Percentiles rank a stretch among this genome's conserved stretches.
phyloP scores from a whole-genome alignment of 2,329 filamentous ascomycete genomes.

The Aspergillus aculeatinus region DNA sequence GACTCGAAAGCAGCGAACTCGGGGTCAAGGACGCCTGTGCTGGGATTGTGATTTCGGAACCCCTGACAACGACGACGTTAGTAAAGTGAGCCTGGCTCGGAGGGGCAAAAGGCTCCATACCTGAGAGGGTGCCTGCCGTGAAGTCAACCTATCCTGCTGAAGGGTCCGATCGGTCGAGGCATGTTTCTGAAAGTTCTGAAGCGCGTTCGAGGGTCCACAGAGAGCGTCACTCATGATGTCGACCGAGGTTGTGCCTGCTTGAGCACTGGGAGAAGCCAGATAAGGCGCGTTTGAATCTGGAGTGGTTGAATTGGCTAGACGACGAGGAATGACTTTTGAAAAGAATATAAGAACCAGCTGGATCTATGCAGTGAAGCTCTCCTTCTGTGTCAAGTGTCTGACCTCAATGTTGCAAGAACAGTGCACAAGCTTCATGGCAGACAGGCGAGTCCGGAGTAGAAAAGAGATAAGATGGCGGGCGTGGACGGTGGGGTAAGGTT shows the following conservation, averaged over 20 bases:
- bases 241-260: background rate
- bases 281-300: too few species aligned
- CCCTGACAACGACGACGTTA: conserved; percentile 45
- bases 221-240: conserved; percentile 63
- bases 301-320: background rate
- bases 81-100: conserved; percentile 4
- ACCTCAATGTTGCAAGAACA: too few species aligned
- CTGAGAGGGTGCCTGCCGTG: conserved; percentile 55
- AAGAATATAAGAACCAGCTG: too few species aligned
- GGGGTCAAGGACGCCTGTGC: conserved; percentile 58
- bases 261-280: background rate
- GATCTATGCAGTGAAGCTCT: too few species aligned
- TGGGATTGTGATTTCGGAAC: conserved; percentile 60
- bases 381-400: too few species aligned
- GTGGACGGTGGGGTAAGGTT: background rate
- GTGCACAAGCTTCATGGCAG: too few species aligned
- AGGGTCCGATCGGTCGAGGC: conserved; percentile 65
- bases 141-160: conserved; percentile 68
- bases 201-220: conserved; percentile 73
- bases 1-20: conserved; percentile 70
- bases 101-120: conserved; percentile 39
- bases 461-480: background rate
- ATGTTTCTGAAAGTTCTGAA: conserved; percentile 72
- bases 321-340: too few species aligned
- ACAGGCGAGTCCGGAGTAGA: background rate